Conservation (phyloP, 495 filamentous ascomycete species). For the Sordaria brevicollis region DNA sequence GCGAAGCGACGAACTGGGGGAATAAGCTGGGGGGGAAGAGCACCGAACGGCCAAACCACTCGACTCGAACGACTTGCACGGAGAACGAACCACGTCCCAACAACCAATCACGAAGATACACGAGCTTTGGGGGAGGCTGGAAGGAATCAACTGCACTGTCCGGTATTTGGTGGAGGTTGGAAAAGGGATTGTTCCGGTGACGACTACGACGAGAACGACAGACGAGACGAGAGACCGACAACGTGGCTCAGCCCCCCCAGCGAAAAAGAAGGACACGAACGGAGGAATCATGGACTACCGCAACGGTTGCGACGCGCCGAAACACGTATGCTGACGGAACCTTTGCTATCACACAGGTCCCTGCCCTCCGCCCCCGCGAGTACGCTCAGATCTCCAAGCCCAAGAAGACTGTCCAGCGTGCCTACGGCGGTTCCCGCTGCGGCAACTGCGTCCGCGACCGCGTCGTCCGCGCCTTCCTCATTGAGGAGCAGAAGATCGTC, state of each 20-base stretch:
- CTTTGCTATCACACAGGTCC: constrained; percentile 50
- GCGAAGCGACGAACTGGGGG: background rate
- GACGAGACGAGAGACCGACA: background rate
- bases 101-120: background rate
- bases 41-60: background rate
- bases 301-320: background rate
- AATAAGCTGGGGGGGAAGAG: background rate
- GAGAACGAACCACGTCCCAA: background rate
- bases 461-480: constrained; percentile 93
- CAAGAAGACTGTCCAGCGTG: constrained; percentile 97
- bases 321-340: constrained; percentile 2
- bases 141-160: background rate
- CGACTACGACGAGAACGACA: background rate
- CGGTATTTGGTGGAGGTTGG: background rate
- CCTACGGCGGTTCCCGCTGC: constrained; percentile 96
- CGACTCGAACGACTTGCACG: background rate
- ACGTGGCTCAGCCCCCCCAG: background rate
- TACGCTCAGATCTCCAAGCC: constrained; percentile 92
- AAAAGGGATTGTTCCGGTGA: background rate
- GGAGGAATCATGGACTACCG: background rate
- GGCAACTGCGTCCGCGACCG: constrained; percentile 97
- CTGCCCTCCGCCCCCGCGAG: constrained; percentile 93
- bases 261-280: background rate
- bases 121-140: background rate
- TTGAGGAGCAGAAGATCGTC: constrained; percentile 99